Conservation (phyloP, 495 filamentous ascomycete genomes). For the Neurospora hispaniola region DNA sequence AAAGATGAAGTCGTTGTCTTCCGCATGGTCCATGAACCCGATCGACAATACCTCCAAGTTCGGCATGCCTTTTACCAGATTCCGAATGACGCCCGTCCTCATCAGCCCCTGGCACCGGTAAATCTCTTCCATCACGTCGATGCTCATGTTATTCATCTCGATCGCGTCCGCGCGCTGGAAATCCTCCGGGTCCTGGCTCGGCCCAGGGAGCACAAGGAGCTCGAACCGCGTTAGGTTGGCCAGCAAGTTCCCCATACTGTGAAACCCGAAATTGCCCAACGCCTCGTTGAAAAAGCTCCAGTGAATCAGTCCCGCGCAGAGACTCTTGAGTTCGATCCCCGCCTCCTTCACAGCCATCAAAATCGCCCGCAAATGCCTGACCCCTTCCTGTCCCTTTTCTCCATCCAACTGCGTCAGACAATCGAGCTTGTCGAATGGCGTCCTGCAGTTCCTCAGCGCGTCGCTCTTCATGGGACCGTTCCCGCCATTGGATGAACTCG, state of each 20-base stretch:
- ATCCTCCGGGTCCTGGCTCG: neutral
- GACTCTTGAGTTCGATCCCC: neutral
- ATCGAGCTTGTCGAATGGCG: neutral
- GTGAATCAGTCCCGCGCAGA: neutral
- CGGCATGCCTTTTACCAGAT: neutral
- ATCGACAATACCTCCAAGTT: neutral
- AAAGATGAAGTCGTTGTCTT: neutral
- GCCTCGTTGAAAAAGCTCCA: neutral
- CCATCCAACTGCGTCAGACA: neutral
- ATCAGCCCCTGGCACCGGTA: neutral
- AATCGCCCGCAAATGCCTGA: neutral
- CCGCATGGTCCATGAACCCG: neutral
- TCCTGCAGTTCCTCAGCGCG: neutral
- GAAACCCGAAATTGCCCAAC: neutral
- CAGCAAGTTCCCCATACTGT: neutral
- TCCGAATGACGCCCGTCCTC: neutral
- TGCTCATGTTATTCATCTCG: neutral
- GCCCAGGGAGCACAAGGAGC: neutral
- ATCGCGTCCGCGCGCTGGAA: neutral
- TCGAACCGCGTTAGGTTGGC: neutral
- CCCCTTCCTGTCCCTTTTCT: neutral
- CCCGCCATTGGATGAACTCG: neutral
- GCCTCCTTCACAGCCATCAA: neutral
- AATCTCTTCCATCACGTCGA: neutral
- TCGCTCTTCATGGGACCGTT: neutral